phyloP scores from a whole-genome alignment of 148 eudicot species.

The Dysphania ambrosioides region DNA sequence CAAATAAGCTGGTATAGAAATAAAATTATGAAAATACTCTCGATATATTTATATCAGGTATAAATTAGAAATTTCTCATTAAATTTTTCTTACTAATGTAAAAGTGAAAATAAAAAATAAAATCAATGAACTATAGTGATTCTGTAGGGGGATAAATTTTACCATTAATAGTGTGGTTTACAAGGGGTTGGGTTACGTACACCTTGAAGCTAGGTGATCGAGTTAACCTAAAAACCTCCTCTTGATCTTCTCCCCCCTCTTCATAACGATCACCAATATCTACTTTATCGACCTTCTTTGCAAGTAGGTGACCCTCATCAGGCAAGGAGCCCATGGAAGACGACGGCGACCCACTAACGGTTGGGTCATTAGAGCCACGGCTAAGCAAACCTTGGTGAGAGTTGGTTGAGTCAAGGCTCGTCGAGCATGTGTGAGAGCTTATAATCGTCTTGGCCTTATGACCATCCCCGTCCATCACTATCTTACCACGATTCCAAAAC shows the following conservation, averaged over 20 bases:
- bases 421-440: background rate
- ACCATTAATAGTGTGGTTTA: slow-evolving; percentile 4
- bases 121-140: too few species aligned
- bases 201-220: slow-evolving; percentile 21
- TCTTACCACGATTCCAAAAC: slow-evolving; percentile 17
- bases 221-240: background rate
- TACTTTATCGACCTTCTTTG: background rate
- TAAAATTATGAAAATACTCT: too few species aligned
- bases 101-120: too few species aligned
- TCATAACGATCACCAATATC: slow-evolving; percentile 2
- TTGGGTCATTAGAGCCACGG: background rate
- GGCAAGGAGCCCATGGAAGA: background rate
- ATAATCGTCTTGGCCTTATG: background rate
- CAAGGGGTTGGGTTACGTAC: background rate
- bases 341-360: background rate
- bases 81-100: too few species aligned
- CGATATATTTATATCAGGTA: too few species aligned
- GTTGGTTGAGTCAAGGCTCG: background rate
- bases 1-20: too few species aligned
- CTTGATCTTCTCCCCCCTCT: background rate
- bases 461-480: background rate
- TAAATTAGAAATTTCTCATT: too few species aligned
- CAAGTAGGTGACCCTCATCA: background rate
- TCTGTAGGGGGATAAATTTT: too few species aligned
- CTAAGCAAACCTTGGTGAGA: background rate